A percentile compares a stretch with the other conserved stretches of the same genome.
phyloP scores from a whole-genome alignment of 345 rosid species.

The Carallia pectinifolia region DNA sequence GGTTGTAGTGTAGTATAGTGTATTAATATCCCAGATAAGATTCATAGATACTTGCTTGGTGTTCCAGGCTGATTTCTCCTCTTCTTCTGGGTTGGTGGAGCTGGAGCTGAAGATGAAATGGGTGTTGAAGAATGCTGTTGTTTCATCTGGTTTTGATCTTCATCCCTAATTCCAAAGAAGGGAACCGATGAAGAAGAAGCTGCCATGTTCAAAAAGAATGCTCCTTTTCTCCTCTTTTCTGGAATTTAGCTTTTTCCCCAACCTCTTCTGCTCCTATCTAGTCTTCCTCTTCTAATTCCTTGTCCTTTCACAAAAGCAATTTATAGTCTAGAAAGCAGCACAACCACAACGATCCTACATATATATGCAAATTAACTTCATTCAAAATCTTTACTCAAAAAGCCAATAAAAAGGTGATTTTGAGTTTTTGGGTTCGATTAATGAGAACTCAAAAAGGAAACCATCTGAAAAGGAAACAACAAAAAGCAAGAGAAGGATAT shows the following conservation, averaged over 20 bases:
- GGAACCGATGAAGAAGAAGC: slow-evolving; percentile 61
- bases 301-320: slow-evolving; percentile 7
- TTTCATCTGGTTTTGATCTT: slow-evolving; percentile 52
- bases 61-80: slow-evolving; percentile 77
- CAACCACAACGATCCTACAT: slow-evolving; percentile 17
- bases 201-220: slow-evolving; percentile 36
- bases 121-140: slow-evolving; percentile 48
- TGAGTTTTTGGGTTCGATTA: slow-evolving; percentile 6
- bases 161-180: slow-evolving; percentile 63
- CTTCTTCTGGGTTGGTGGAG: slow-evolving; percentile 57
- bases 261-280: background rate
- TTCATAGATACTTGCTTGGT: slow-evolving; percentile 60
- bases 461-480: slow-evolving; percentile 6
- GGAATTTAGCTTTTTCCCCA: background rate
- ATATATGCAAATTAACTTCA: slow-evolving; percentile 19
- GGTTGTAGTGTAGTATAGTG: too few species aligned
- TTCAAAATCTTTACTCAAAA: slow-evolving; percentile 19
- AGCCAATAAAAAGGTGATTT: slow-evolving; percentile 6
- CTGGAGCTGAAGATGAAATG: slow-evolving; percentile 40
- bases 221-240: background rate
- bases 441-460: slow-evolving; percentile 14
- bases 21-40: slow-evolving; percentile 15
- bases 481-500: background rate
- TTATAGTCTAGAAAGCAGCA: slow-evolving; percentile 24
- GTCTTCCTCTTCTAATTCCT: background rate